A percentile compares a stretch with the other conserved stretches of the same genome.
These are phyloP conservation scores for Hansenula anomala DNA, from an alignment of 1,139 yeast species.

Conservation along the genomic window DNA sequence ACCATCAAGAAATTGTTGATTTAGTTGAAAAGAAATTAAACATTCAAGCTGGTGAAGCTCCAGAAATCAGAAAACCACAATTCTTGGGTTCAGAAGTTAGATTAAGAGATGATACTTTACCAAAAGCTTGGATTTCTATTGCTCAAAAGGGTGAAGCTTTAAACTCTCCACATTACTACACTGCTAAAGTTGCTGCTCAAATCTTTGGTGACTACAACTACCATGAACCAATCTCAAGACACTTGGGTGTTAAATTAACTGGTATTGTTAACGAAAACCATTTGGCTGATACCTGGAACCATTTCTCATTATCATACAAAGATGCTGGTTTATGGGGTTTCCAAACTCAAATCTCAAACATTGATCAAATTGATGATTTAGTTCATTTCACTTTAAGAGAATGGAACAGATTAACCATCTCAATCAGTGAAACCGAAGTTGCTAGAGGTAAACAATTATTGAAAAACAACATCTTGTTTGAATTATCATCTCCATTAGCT, in stretches of 20 bases:
- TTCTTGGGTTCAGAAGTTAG: constrained; percentile 84
- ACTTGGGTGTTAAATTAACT: constrained; percentile 84
- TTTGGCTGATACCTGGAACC: constrained; percentile 65
- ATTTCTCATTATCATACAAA: constrained; percentile 67
- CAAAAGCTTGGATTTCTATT: constrained; percentile 71
- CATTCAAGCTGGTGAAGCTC: constrained; percentile 51
- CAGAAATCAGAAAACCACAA: constrained; percentile 38
- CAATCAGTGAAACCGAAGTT: constrained; percentile 72
- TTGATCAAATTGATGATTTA: constrained; percentile 62
- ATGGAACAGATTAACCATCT: constrained; percentile 79
- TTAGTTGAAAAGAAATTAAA: constrained; percentile 48
- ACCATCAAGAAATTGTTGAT: constrained; percentile 64
- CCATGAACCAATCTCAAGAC: constrained; percentile 48
- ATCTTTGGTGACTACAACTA: constrained; percentile 60
- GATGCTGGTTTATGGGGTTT: constrained; percentile 85
- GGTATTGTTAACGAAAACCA: constrained; percentile 69
- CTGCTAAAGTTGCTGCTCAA: constrained; percentile 70
- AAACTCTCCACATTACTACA: constrained; percentile 58
- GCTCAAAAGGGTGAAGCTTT: constrained; percentile 70
- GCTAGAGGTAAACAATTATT: constrained; percentile 70
- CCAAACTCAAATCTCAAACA: constrained; percentile 58
- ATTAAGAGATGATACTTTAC: constrained; percentile 82
- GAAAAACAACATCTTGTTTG: constrained; percentile 53
- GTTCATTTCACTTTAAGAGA: constrained; percentile 75
- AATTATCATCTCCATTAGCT: constrained; percentile 42